These are phyloP conservation scores for Heterobasidion occidentale DNA, from an alignment of 1,284 basidiomycete species.

Conservation along the genomic window DNA sequence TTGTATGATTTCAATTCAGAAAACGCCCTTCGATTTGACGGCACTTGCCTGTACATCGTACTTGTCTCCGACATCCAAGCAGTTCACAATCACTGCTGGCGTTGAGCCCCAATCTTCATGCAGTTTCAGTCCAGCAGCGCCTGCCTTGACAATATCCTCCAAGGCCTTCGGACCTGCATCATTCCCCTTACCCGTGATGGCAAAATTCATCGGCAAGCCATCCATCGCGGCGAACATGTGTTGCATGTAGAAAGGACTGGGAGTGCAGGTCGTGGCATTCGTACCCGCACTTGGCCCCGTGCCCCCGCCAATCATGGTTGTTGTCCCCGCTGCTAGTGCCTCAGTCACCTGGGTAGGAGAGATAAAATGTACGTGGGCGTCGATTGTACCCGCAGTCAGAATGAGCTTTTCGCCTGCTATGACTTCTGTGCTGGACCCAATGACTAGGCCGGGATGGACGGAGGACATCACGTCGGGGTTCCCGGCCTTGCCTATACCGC, in stretches of 20 bases:
- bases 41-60: constrained; percentile 83
- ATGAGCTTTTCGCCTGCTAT: constrained; percentile 95
- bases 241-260: constrained; percentile 80
- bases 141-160: constrained; percentile 82
- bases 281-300: constrained; percentile 91
- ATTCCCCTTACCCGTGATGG: constrained; percentile 91
- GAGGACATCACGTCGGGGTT: constrained; percentile 92
- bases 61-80: constrained; percentile 80
- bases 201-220: constrained; percentile 86
- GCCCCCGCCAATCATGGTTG: constrained; percentile 88
- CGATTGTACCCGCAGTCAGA: constrained; percentile 89
- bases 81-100: constrained; percentile 76
- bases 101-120: constrained; percentile 99
- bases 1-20: too few relatives aligned
- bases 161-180: constrained; percentile 72
- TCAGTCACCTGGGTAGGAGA: constrained; percentile 85
- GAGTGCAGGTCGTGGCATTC: constrained; percentile 93
- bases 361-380: constrained; percentile 91
- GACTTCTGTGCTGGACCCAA: constrained; percentile 88
- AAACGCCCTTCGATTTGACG: not conserved
- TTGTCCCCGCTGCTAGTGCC: constrained; percentile 67
- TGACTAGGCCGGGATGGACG: constrained; percentile 68
- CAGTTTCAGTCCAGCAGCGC: constrained; percentile 88
- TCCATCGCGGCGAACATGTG: constrained; percentile 90
- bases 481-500: constrained; percentile 92